Percentiles rank a stretch among this genome's conserved stretches.
Conservation (phyloP, 2,329 filamentous ascomycete species). For the Fusarium sp. region DNA sequence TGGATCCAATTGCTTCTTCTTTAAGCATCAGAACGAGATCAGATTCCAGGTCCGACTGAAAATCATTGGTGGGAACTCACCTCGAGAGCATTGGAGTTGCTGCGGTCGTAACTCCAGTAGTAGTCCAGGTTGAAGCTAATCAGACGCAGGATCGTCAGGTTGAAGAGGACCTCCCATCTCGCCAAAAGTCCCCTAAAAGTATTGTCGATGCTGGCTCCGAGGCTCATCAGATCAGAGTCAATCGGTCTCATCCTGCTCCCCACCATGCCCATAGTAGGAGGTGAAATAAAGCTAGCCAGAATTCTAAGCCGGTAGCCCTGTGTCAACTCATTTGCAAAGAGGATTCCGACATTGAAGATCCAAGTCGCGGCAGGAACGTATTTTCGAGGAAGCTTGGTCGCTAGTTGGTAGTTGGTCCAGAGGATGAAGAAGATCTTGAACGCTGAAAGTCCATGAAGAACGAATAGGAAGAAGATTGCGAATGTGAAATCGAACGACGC, state of each 20-base stretch:
- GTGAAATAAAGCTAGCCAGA: constrained; percentile 63
- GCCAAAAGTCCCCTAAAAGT: constrained; percentile 79
- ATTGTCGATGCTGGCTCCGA: constrained; percentile 77
- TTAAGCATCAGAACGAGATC: constrained; percentile 67
- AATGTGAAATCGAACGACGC: constrained; percentile 84
- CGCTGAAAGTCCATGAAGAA: constrained; percentile 83
- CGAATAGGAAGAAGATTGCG: constrained; percentile 77
- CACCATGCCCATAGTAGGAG: constrained; percentile 46
- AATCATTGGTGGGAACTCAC: constrained; percentile 61
- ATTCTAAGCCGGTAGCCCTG: constrained; percentile 76
- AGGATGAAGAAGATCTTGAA: constrained; percentile 84
- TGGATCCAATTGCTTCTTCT: constrained; percentile 98
- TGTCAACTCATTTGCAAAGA: constrained; percentile 90
- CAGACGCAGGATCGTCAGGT: constrained; percentile 87
- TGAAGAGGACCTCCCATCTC: constrained; percentile 97
- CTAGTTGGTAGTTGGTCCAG: constrained; percentile 80
- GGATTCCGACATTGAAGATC: constrained; percentile 82
- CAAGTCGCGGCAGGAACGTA: constrained; percentile 81
- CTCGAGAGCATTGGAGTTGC: constrained; percentile 74
- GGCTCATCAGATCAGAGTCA: constrained; percentile 59
- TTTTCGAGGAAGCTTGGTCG: constrained; percentile 71
- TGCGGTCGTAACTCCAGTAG: constrained; percentile 82
- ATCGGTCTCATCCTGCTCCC: constrained; percentile 35
- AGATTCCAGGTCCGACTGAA: constrained; percentile 9
- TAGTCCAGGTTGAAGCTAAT: constrained; percentile 98